Conservation (phyloP, 176 grass and related monocot species). For the Juncus inflexus region DNA sequence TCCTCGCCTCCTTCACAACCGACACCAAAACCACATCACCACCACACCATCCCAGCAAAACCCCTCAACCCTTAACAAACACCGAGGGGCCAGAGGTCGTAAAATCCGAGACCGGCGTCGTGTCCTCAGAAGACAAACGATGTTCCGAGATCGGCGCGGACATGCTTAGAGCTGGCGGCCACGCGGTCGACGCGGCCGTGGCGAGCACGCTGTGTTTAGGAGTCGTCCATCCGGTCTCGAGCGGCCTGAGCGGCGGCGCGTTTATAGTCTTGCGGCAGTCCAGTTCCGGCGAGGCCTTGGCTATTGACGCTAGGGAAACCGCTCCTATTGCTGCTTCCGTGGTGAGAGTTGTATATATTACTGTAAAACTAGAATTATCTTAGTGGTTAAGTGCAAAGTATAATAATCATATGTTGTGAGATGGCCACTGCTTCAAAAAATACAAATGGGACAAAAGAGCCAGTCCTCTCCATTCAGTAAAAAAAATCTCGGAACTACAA, state of each 20-base stretch:
- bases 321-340: constrained; percentile 62
- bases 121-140: constrained; percentile 67
- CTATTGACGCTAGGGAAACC: constrained; percentile 86
- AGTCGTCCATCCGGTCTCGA: constrained; percentile 84
- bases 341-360: constrained; percentile 25
- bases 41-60: no score
- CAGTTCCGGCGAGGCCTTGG: constrained; percentile 45
- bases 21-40: no score
- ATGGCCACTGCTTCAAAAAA: no score
- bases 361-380: no score
- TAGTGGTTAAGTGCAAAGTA: no score
- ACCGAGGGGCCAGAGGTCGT: constrained; percentile 31
- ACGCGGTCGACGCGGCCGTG: constrained; percentile 77
- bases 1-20: no score
- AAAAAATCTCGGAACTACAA: no score
- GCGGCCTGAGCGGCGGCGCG: constrained; percentile 74
- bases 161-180: constrained; percentile 58
- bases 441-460: no score
- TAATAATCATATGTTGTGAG: no score
- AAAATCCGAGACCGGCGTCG: constrained; percentile 41
- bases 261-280: constrained; percentile 69
- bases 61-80: neutral
- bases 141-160: constrained; percentile 71
- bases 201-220: constrained; percentile 74
- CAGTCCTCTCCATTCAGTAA: no score